phyloP scores from a whole-genome alignment of 2,329 filamentous ascomycete genomes.

The Apiospora kogelbergensis region DNA sequence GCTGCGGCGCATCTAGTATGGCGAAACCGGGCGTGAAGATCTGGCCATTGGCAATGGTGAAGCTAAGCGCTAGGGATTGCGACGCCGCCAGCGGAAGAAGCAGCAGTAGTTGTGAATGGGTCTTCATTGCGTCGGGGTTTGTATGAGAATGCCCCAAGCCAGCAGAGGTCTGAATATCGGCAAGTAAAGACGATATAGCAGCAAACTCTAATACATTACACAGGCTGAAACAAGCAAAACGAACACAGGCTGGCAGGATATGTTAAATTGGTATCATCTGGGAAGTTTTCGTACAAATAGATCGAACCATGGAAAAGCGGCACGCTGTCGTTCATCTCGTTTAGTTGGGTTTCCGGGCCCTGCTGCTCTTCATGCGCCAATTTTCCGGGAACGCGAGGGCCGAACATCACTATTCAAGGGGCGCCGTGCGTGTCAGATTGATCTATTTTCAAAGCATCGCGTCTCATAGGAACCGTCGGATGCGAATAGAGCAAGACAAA shows the following conservation, averaged over 20 bases:
- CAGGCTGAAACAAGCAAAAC: background rate
- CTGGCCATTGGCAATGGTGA: constrained; percentile 63
- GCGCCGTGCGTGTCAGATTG: background rate
- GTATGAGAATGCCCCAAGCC: background rate
- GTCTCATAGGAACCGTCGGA: background rate
- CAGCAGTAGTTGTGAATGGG: background rate
- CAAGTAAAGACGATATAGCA: background rate
- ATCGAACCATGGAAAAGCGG: background rate
- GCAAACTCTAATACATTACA: background rate
- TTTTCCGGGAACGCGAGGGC: background rate
- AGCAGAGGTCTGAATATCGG: background rate
- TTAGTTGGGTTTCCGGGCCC: background rate
- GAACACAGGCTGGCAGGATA: background rate
- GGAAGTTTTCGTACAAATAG: background rate
- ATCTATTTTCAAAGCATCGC: background rate
- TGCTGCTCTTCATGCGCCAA: background rate
- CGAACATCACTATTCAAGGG: background rate
- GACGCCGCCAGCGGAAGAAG: background rate
- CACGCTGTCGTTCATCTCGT: background rate
- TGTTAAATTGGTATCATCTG: background rate
- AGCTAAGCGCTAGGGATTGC: constrained; percentile 37
- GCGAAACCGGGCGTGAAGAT: constrained; percentile 69
- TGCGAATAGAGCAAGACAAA: background rate
- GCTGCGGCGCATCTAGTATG: constrained; percentile 65
- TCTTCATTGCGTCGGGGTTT: background rate